Evolutionary conservation across 345 rosid genomes (phyloP), one percentile per base, ranked within the genome.

Genomic region (Linum lewisii): DNA sequence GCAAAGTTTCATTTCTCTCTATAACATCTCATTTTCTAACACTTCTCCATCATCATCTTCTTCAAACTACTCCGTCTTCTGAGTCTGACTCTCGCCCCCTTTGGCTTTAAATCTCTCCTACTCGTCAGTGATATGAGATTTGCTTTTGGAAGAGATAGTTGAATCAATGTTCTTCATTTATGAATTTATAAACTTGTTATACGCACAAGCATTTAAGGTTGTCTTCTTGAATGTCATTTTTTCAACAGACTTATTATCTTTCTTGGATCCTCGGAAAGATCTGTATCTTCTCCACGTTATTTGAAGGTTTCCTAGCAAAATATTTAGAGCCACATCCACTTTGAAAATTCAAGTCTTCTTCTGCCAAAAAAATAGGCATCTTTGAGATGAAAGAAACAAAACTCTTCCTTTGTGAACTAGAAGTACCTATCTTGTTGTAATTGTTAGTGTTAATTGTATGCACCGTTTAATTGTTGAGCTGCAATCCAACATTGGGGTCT

Each of bases 1-100:
- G 54, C 75, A 81, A 29, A 87, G 70, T 56, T 85, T 90, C 97
- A 93, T 85, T 73, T 93, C 97, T 77, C 73, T 81, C 99, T 97
- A 90, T 66, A 90, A 71, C 78, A 85, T 75, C 34, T 90, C 95
- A 25, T 56, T 70, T 67, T 87, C 97, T 7, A 92, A 82, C n/a
- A 62, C 53, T 62, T 93, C 86, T 65, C 69, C 88, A 2, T 87
- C 88, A 59, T 77, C 86, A 65, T 79, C 77, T 0, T 65, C 66
- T 29, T 54, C 26, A 26, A 63, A 70, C 24, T 69, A 57, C 57
- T 80, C 82, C 14, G 20, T 69, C 66, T 72, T 75, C 24, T 57
- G 64, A 6, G 55, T 61, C 38, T 68, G 65, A 24, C 61, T 72
- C 7, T 69, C 19, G 19, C 52, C 18, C 20, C 25, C 72, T 36